These are phyloP conservation scores for Saururus chinensis DNA, from an alignment of 164 flowering plant genomes.

Conservation along the genomic window DNA sequence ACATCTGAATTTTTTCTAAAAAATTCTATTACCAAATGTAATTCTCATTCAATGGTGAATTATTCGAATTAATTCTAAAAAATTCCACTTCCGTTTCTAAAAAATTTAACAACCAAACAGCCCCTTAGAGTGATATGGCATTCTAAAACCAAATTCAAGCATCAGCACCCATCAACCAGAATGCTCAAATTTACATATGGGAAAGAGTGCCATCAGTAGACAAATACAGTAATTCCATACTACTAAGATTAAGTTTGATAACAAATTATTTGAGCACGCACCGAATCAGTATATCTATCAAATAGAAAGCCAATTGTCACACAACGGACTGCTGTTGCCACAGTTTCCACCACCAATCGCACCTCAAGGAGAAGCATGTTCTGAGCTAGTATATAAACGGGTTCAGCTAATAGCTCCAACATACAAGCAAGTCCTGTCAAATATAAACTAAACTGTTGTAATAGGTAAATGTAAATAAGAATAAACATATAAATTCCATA, in stretches of 20 bases:
- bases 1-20: too few species aligned
- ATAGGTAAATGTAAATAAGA: not conserved
- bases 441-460: not conserved
- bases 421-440: constrained; percentile 80
- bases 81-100: too few species aligned
- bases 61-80: too few species aligned
- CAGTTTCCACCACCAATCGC: constrained; percentile 67
- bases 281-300: constrained; percentile 41
- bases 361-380: constrained; percentile 64
- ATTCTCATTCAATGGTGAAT: too few species aligned
- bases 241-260: not conserved
- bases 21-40: too few species aligned
- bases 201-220: not conserved
- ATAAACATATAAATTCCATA: too few species aligned
- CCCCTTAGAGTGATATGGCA: not conserved
- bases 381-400: constrained; percentile 87
- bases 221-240: not conserved
- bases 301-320: constrained; percentile 55
- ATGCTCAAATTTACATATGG: not conserved
- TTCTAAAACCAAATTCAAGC: not conserved
- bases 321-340: constrained; percentile 74
- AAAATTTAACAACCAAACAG: too few species aligned
- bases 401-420: constrained; percentile 87
- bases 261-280: constrained; percentile 15
- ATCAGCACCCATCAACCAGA: not conserved